A percentile compares a stretch with the other conserved stretches of the same genome.
phyloP scores from a whole-genome alignment of 441 rosid genomes.

The Populus hybrid region DNA sequence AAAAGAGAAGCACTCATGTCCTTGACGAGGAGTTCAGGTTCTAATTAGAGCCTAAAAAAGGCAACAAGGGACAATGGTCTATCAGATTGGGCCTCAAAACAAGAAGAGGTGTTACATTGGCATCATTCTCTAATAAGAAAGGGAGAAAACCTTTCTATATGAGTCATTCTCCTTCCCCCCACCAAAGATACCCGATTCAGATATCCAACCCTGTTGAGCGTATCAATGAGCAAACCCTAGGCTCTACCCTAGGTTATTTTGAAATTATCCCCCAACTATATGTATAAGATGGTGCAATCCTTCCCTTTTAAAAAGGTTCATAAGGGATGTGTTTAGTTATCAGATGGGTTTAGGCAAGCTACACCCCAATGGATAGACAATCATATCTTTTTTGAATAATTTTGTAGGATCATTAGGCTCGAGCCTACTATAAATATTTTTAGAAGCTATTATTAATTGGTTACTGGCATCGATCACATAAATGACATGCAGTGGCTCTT shows the following conservation, averaged over 20 bases:
- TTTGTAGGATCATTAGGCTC: neutral
- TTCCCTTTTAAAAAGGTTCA: too few species aligned
- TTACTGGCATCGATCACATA: rapidly evolving
- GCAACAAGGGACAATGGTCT: neutral
- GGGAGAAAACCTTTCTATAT: too few species aligned
- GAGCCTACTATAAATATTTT: neutral
- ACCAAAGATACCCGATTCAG: neutral
- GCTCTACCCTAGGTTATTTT: neutral
- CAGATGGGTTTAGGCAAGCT: neutral
- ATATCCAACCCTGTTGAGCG: too few species aligned
- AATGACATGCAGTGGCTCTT: neutral
- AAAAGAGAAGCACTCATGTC: neutral
- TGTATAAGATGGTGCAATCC: neutral
- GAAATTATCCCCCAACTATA: neutral
- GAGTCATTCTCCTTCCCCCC: neutral
- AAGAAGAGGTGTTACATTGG: too few species aligned
- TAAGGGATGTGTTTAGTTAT: too few species aligned
- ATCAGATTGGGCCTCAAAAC: too few species aligned
- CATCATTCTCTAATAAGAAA: neutral
- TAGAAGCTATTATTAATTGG: neutral
- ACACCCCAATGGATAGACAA: neutral
- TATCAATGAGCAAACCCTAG: neutral
- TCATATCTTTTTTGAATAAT: too few species aligned
- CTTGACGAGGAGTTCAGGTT: neutral
- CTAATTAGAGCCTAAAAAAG: neutral